Base-by-base conservation (phyloP, 495 filamentous ascomycete species). In the Trichoderma erinaceum region DNA sequence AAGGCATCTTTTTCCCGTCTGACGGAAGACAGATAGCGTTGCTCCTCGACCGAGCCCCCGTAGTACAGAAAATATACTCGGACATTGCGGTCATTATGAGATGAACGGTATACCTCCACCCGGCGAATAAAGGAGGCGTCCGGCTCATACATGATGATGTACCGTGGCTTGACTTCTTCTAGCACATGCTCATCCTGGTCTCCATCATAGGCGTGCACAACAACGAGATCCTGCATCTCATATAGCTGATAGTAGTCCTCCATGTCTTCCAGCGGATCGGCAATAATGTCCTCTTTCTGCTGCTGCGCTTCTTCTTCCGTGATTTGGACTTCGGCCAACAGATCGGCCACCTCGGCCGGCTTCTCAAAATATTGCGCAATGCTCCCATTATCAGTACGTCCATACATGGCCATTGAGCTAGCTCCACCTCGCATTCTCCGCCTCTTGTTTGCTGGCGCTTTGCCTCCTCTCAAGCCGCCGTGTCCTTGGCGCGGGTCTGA, bases 111-210 rank as follows among this genome's bases (percentile, higher is more conserved):
- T 6, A 97, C 93, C 73, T 99, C 95, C 11, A 99, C 89, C 32
- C 96, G 83, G 44, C 96, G 88, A 71, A 97, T 96, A 76, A 99
- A 99, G 5, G 93, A 87, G n/a, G 93, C 85, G 72, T 97, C 93
- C 21, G 96, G 93, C 74, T 97, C 94, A 76, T 97, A 99, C 95
- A 99, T 98, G 74, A 99, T 90, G 61, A 99, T 92, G 77, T 97
- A 98, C 48, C 90, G 88, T 1, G 95, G 95, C 67, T 90, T 92
- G 68, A 93, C 81, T 78, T 99, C 95, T 75, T 98, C 96, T 2
- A 99, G 84, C 25, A 98, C 82, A 76, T 97, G 91, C 72, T 98
- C 96, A 78, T 98, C 96, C 83, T 93, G 90, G 74, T 99, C 95
- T 12, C 93, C 95, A 2, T 83, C 81, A 76, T 96, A 99, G 3